Evolutionary conservation across 2,329 filamentous ascomycete species (phyloP), one percentile per base, ranked within the genome.

Genomic region (Claviceps fusiformis): DNA sequence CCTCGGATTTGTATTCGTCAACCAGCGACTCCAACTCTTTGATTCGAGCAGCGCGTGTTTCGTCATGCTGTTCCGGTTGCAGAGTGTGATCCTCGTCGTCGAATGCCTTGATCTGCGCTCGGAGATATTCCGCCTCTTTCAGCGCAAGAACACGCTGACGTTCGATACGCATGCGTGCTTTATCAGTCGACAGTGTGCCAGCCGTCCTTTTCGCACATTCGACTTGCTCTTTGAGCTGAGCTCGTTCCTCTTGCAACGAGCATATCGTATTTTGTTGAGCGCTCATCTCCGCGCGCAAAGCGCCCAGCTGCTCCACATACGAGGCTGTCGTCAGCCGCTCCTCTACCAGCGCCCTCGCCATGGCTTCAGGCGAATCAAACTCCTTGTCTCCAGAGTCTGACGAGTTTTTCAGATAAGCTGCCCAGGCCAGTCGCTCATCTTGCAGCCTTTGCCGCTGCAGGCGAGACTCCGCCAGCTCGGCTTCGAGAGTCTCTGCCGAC

Each of bases 51-150:
- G 78, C 74, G 59, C 90, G 92, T 24, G 82, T 78, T 60, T 86
- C 80, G 63, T 98, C 89, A 54, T 87, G 85, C 47, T 81, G 83
- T 39, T 89, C 87, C 0, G 88, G 82, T 55, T 92, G 83, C 72
- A 96, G 87, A 0, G 91, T 91, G 54, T 83, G 81, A 63, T 97
- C 91, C 68, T 98, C 93, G 0, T 82, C 80, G 63, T 97, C 89
- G 57, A 95, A 86, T 0, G 87, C 86, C 70, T 91, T 91, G 54
- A 97, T 78, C 68, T 98, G 93, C 0, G 89, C 92, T 27, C 93
- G 87, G 7, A 98, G 78, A 66, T 95, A 95, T 61, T 96, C 91
- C 0, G 93, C 89, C 67, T 98, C 95, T 65, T 96, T 96, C 29
- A 89, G 78, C 0, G 91, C 89, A 8, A 98, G 78, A 0, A 79